phyloP scores from a whole-genome alignment of 139 green algal species.

The Choricystis sp. region DNA sequence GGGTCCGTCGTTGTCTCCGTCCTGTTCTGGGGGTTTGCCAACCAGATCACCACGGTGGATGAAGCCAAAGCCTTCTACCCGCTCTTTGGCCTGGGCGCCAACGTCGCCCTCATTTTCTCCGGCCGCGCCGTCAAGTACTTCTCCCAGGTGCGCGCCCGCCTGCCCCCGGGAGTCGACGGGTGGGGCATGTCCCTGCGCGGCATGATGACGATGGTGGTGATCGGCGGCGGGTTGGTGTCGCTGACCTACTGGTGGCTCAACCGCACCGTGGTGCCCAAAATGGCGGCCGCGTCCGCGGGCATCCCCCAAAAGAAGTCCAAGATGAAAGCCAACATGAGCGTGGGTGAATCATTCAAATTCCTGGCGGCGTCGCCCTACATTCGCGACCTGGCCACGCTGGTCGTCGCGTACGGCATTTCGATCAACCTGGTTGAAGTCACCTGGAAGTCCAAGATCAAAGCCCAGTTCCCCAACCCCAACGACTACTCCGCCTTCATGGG shows the following conservation, averaged over 20 bases:
- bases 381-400: slow-evolving; percentile 82
- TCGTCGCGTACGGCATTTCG: slow-evolving; percentile 93
- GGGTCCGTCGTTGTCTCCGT: slow-evolving; percentile 97
- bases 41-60: slow-evolving; percentile 97
- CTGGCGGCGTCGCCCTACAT: slow-evolving; percentile 88
- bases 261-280: slow-evolving; percentile 55
- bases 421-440: slow-evolving; percentile 99
- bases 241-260: slow-evolving; percentile 77
- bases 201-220: slow-evolving; percentile 94
- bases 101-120: slow-evolving; percentile 97
- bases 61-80: slow-evolving; percentile 99
- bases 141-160: slow-evolving; percentile 69
- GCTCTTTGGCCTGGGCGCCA: slow-evolving; percentile 94
- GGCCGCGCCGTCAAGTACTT: slow-evolving; percentile 93
- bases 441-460: slow-evolving; percentile 99
- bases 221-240: slow-evolving; percentile 56
- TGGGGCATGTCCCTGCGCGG: slow-evolving; percentile 89
- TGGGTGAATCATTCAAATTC: slow-evolving; percentile 90
- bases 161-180: slow-evolving; percentile 88
- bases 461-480: slow-evolving; percentile 95
- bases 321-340: slow-evolving; percentile 77
- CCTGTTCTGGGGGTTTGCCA: slow-evolving; percentile 98
- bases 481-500: slow-evolving; percentile 89
- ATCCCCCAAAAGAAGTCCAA: slow-evolving; percentile 63
- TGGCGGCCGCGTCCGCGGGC: slow-evolving; percentile 6